Percentiles rank a stretch among this genome's conserved stretches.
Evolutionary conservation across 305 asterid species (phyloP).

Genomic region (Fraxinus albicans): DNA sequence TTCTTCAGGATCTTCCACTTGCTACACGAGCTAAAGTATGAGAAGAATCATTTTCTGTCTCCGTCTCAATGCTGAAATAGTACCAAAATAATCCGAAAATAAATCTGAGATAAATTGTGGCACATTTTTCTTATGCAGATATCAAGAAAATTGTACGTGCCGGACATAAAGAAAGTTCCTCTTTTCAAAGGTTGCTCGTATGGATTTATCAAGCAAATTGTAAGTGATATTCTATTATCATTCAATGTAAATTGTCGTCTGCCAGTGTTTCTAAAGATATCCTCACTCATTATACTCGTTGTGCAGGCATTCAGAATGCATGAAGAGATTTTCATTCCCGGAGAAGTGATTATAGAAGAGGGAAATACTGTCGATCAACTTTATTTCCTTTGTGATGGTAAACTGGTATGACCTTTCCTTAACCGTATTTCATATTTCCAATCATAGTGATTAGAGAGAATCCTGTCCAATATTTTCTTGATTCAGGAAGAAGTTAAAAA

Average conservation of each 20-base stretch:
- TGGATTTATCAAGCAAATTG: slow-evolving; percentile 60
- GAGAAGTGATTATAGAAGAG: slow-evolving; percentile 62
- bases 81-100: too few species aligned
- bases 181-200: slow-evolving; percentile 62
- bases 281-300: neutral
- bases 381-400: slow-evolving; percentile 59
- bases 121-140: slow-evolving; percentile 42
- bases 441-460: neutral
- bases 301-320: slow-evolving; percentile 53
- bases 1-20: slow-evolving; percentile 61
- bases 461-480: neutral
- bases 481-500: slow-evolving; percentile 43
- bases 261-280: neutral
- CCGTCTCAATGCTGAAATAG: neutral
- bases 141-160: slow-evolving; percentile 53
- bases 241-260: neutral
- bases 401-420: slow-evolving; percentile 43
- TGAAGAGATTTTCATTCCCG: slow-evolving; percentile 71
- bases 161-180: slow-evolving; percentile 44
- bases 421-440: neutral
- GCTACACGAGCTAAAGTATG: slow-evolving; percentile 62
- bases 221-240: slow-evolving; percentile 30
- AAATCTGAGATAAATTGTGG: neutral
- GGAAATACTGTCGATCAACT: slow-evolving; percentile 56
- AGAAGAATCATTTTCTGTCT: neutral